These are phyloP conservation scores for Cardiospermum halicacabum DNA, from an alignment of 345 rosid genomes.

Conservation along the genomic window DNA sequence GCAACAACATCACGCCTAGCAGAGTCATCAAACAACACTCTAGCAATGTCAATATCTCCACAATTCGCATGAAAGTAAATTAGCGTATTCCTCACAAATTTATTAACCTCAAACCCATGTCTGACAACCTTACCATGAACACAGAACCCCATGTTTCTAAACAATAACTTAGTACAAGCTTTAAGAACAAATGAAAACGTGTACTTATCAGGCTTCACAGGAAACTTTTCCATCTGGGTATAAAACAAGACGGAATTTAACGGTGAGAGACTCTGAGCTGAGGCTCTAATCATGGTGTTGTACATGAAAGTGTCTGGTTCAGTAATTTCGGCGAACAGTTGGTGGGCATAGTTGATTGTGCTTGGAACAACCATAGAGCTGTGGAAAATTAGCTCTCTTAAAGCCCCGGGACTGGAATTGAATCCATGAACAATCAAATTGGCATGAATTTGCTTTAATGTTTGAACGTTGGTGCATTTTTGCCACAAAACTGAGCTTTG, in stretches of 20 bases:
- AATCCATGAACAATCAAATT: constrained; percentile 39
- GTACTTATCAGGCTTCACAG: constrained; percentile 42
- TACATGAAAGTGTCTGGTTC: constrained; percentile 52
- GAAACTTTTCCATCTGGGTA: constrained; percentile 45
- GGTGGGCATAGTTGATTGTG: constrained; percentile 48
- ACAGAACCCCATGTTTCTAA: constrained; percentile 48
- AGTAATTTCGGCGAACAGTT: constrained; percentile 50
- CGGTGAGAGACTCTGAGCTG: constrained; percentile 47
- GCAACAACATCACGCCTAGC: constrained; percentile 55
- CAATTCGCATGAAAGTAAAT: constrained; percentile 62
- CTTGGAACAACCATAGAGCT: constrained; percentile 38
- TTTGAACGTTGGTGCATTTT: constrained; percentile 40
- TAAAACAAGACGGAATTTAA: constrained; percentile 34
- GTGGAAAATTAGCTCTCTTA: constrained; percentile 52
- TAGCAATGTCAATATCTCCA: constrained; percentile 52
- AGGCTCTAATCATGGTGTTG: constrained; percentile 58
- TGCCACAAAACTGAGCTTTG: constrained; percentile 47
- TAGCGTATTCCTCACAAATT: constrained; percentile 53
- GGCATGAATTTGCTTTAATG: constrained; percentile 58
- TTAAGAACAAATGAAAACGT: constrained; percentile 68
- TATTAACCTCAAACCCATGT: constrained; percentile 47
- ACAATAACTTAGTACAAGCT: constrained; percentile 55
- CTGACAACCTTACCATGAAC: constrained; percentile 56
- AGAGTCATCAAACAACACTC: constrained; percentile 43
- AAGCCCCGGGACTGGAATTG: constrained; percentile 37